Evolutionary conservation across 2,329 filamentous ascomycete species (phyloP).

Genomic region (Paracorniculantispora psalliotae): DNA sequence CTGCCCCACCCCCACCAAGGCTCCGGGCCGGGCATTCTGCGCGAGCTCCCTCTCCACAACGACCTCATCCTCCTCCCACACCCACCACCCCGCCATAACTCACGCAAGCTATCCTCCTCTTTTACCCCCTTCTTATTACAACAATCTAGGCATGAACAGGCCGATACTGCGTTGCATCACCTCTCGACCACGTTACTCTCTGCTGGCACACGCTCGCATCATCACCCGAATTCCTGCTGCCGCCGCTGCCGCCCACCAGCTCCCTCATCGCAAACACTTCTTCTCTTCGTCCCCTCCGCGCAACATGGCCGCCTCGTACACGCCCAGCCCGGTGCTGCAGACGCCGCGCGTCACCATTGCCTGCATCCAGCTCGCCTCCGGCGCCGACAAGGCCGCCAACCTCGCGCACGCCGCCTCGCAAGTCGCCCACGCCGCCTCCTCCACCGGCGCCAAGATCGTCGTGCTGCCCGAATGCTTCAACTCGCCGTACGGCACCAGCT

Average conservation of each 20-base stretch:
- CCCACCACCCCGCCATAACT: neutral
- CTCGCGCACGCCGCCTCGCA: conserved; percentile 74
- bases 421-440: conserved; percentile 70
- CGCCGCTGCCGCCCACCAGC: neutral
- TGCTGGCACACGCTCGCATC: neutral
- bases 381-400: conserved; percentile 79
- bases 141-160: conserved; percentile 1
- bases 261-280: neutral
- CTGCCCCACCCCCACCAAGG: too few species aligned
- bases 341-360: conserved; percentile 69
- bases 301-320: conserved; percentile 11
- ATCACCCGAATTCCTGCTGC: too few species aligned
- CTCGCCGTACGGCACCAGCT: conserved; percentile 86
- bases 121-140: neutral
- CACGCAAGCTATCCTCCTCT: too few species aligned
- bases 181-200: neutral
- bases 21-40: too few species aligned
- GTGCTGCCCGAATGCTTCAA: conserved; percentile 99
- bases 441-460: conserved; percentile 72
- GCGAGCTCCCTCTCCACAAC: neutral
- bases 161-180: neutral
- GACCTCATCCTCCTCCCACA: neutral
- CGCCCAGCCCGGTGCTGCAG: conserved; percentile 50
- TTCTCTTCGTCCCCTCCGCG: neutral
- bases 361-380: conserved; percentile 74